phyloP scores from a whole-genome alignment of 345 rosid genomes.

The Sonneratia caseolaris region DNA sequence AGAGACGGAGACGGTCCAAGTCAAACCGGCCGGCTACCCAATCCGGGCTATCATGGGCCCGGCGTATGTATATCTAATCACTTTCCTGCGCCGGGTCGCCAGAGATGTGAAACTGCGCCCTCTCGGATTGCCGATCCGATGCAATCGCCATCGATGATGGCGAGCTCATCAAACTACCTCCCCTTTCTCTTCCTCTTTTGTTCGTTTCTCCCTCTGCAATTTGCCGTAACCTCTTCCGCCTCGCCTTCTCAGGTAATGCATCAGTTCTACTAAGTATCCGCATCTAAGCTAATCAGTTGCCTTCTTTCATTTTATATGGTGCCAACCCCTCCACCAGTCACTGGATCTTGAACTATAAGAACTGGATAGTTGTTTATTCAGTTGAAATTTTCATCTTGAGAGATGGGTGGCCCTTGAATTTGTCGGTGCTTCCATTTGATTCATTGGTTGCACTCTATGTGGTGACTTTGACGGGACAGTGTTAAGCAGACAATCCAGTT shows the following conservation, averaged over 20 bases:
- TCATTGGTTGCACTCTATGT: background rate
- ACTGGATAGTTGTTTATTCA: background rate
- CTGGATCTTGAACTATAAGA: background rate
- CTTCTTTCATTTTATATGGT: background rate
- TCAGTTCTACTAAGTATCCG: background rate
- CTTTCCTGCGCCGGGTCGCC: background rate
- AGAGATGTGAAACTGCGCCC: background rate
- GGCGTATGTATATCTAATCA: too few species aligned
- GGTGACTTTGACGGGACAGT: background rate
- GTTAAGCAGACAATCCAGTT: background rate
- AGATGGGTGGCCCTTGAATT: background rate
- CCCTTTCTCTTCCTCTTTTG: background rate
- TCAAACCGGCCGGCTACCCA: too few species aligned
- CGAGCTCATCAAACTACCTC: slow-evolving; percentile 1
- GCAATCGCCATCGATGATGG: background rate
- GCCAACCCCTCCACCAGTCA: background rate
- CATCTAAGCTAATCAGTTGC: background rate
- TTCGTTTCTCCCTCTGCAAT: slow-evolving; percentile 1
- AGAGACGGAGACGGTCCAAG: too few species aligned
- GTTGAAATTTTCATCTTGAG: background rate
- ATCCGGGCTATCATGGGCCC: too few species aligned
- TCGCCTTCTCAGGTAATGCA: slow-evolving; percentile 3
- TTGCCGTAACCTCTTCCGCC: background rate
- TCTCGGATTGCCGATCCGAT: background rate
- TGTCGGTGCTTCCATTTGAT: background rate